Base-by-base conservation (phyloP, 2,329 filamentous ascomycete genomes). In the Rutstroemia sp. region DNA sequence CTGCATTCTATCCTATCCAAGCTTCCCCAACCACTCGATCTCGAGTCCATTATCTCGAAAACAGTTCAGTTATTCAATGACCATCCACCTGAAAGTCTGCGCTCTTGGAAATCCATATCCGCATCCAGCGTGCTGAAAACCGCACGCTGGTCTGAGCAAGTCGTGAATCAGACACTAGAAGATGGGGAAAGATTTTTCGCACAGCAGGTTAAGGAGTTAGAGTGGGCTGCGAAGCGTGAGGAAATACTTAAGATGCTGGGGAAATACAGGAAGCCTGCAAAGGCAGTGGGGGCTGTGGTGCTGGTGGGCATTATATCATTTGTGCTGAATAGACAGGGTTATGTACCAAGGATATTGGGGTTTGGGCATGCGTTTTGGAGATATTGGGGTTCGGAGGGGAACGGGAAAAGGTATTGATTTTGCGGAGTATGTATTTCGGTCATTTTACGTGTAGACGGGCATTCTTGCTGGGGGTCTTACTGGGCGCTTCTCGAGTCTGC, bases 1-100 rank as follows among this genome's bases (percentile, higher is more conserved):
- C 80, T 99, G 23, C 91, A 96, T 70, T 88, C 86, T 59, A 85
- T 89, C 38, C 81, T 99, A 12, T 90, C 89, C 44, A 96, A 94
- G 71, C 79, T 99, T 6, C 94, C 94, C 0, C 80, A 83, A 52
- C 85, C 86, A 18, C 81, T 96, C 57, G 81, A 95, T 67, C 75
- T 99, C 23, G 92, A 99, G 63, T 76, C 75, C 7, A 79, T 96
- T 52, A 87, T 99, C 60, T 69, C 76, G 18, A 77, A 79, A 51
- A 83, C 92, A 0, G 77, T 82, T 3, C 68, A 69, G 27, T 77
- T 97, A 0, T 87, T 87, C 69, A 71, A 77, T 6, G 67, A 72
- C 2, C 75, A 88, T 63, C 92, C 92, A 1, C 94, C 92, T 0
- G 81, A 90, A 63, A 77, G 75, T 0, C 75, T 99, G 6, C 79